Base-by-base conservation (phyloP, 1,284 basidiomycete species). In the Ganoderma multipileum region DNA sequence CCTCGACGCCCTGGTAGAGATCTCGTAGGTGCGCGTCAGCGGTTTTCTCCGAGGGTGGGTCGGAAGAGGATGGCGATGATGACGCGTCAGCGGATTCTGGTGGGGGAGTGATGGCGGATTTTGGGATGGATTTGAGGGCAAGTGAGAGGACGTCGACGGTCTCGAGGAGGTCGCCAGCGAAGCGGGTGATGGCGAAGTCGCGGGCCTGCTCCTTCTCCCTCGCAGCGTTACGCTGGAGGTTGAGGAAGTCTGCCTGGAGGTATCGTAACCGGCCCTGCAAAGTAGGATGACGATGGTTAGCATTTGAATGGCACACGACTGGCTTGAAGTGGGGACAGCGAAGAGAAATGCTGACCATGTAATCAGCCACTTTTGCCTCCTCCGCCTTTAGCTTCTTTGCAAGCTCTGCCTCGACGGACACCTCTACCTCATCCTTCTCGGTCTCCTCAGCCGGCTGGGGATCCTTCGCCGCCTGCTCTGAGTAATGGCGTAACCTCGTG, bases 171-270 rank as follows among this genome's bases (percentile, higher is more conserved):
- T 98, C 95, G 63, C 84, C 81, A 14, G 97, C 97, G 77, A 99
- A 98, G 65, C 90, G 90, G 63, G 93, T 88, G 79, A 99, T 97
- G 68, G 96, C 97, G 82, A 94, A 97, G 82, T 98, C 96, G 70
- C 91, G 90, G 23, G 96, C 95, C 80, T 95, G 94, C 78, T 94
- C 89, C 84, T 95, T 96, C 82, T 99, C 97, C 71, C 95, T 89
- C 36, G 91, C 90, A 66, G 95, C 87, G 75, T 97, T 95, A 68
- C 96, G 92, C 79, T 97, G 95, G 62, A 98, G 86, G 80, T 99
- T 99, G 71, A 98, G 86, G 82, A 96, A 95, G 83, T 99, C 97
- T 73, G 97, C 98, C 79, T 95, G 92, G 68, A 94, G 85, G 79
- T 97, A 97, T 69, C 93, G 91, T 77, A 96, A 84, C 75, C 95